Percentiles rank a stretch among this genome's conserved stretches.
Evolutionary conservation across 345 rosid species (phyloP).

Genomic region (Aquilaria yunnanensis): DNA sequence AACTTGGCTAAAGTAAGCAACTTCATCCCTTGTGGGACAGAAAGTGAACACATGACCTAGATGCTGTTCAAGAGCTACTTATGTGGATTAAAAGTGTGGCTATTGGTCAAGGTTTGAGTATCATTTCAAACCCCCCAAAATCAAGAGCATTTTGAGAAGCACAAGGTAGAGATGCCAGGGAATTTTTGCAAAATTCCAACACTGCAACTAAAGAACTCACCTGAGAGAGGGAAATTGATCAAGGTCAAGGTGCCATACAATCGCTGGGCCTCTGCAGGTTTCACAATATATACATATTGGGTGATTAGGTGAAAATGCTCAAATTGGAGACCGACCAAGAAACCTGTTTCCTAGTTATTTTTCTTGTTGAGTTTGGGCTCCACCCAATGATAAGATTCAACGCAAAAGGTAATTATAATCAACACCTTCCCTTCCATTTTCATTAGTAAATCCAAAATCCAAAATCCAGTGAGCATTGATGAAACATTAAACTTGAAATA

Average conservation of each 20-base stretch:
- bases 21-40: no score
- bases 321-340: no score
- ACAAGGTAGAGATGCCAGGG: conserved; percentile 52
- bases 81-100: no score
- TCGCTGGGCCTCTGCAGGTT: no score
- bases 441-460: conserved; percentile 17
- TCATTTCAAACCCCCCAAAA: no score
- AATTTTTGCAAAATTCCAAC: conserved; percentile 60
- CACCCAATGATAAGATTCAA: conserved; percentile 33
- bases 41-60: no score
- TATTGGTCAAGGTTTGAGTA: no score
- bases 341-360: conserved; percentile 24
- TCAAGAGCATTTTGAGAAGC: conserved; percentile 26
- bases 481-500: background rate
- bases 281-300: no score
- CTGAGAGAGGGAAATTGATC: conserved; percentile 50
- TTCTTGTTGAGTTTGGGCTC: conserved; percentile 41
- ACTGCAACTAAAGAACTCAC: conserved; percentile 64
- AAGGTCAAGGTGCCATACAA: no score
- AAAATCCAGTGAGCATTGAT: conserved; percentile 32
- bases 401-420: conserved; percentile 41
- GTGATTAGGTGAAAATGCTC: no score
- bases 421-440: background rate
- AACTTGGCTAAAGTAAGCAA: no score
- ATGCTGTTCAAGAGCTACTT: no score